phyloP scores from a whole-genome alignment of 1,284 basidiomycete species.

The Marasmius oreades region DNA sequence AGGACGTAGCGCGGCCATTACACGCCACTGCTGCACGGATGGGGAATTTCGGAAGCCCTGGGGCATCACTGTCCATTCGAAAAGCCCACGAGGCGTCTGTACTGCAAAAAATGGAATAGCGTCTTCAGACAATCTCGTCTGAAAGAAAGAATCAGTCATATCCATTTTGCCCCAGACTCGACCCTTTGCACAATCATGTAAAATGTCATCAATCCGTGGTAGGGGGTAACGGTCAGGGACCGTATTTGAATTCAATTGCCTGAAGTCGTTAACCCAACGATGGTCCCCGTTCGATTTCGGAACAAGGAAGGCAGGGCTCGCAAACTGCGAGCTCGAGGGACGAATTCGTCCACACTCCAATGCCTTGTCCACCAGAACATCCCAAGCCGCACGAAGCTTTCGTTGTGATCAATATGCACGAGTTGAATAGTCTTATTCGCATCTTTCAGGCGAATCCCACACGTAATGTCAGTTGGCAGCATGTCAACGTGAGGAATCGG shows the following conservation, averaged over 20 bases:
- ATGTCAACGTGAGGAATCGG: conserved; percentile 13
- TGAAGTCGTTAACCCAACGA: conserved; percentile 34
- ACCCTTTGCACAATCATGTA: conserved; percentile 23
- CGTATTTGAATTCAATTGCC: conserved; percentile 23
- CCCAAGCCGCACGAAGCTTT: conserved; percentile 25
- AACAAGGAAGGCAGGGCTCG: conserved; percentile 28
- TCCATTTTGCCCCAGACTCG: no score
- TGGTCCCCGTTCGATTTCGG: conserved; percentile 31
- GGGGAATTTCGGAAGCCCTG: conserved; percentile 29
- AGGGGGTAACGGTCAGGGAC: conserved; percentile 21
- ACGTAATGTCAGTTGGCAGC: conserved; percentile 24
- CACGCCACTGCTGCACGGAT: conserved; percentile 26
- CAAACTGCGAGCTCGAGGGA: conserved; percentile 21
- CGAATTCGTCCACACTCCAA: conserved; percentile 22
- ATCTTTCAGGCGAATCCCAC: conserved; percentile 23
- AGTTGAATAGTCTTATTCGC: conserved; percentile 17
- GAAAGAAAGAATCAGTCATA: conserved; percentile 39
- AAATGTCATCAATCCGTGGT: conserved; percentile 28
- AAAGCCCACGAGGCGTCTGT: conserved; percentile 27
- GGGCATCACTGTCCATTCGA: no score
- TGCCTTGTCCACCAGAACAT: conserved; percentile 23
- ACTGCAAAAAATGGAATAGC: conserved; percentile 28
- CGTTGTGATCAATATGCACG: conserved; percentile 21
- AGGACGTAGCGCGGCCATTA: conserved; percentile 24
- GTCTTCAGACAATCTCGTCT: conserved; percentile 28